These are phyloP conservation scores for Davidsoniella eucalypti DNA, from an alignment of 2,329 filamentous ascomycete species.

Conservation along the genomic window DNA sequence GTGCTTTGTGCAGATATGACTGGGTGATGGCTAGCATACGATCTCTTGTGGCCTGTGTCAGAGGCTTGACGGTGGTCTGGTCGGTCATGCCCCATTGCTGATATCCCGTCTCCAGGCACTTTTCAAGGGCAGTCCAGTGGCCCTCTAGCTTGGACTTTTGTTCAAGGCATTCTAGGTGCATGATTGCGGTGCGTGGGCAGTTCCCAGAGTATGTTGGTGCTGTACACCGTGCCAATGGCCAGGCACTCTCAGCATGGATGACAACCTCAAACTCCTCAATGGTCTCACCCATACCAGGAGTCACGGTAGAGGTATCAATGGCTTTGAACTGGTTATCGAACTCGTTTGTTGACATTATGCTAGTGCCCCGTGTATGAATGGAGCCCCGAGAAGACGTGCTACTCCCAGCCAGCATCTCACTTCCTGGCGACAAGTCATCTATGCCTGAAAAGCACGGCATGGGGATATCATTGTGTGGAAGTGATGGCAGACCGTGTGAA, in stretches of 20 bases:
- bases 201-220: slow-evolving; percentile 26
- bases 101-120: slow-evolving; percentile 21
- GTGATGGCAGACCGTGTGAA: slow-evolving; percentile 16
- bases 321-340: slow-evolving; percentile 21
- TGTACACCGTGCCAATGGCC: slow-evolving; percentile 36
- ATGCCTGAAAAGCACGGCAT: slow-evolving; percentile 24
- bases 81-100: slow-evolving; percentile 16
- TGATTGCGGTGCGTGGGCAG: slow-evolving; percentile 33
- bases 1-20: slow-evolving; percentile 51
- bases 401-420: slow-evolving; percentile 22
- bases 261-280: slow-evolving; percentile 31
- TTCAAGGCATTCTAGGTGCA: slow-evolving; percentile 35
- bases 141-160: slow-evolving; percentile 31
- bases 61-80: slow-evolving; percentile 27
- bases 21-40: slow-evolving; percentile 57
- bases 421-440: slow-evolving; percentile 26
- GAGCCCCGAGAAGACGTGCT: slow-evolving; percentile 26
- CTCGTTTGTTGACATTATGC: slow-evolving; percentile 27
- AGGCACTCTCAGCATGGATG: slow-evolving; percentile 30
- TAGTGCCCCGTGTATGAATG: slow-evolving; percentile 27
- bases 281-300: slow-evolving; percentile 15
- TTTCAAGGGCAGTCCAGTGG: slow-evolving; percentile 29
- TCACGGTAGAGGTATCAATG: slow-evolving; percentile 17
- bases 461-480: slow-evolving; percentile 21
- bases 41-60: slow-evolving; percentile 39